phyloP scores from a whole-genome alignment of 2,329 filamentous ascomycete species.

The Grosmannia penicillata region DNA sequence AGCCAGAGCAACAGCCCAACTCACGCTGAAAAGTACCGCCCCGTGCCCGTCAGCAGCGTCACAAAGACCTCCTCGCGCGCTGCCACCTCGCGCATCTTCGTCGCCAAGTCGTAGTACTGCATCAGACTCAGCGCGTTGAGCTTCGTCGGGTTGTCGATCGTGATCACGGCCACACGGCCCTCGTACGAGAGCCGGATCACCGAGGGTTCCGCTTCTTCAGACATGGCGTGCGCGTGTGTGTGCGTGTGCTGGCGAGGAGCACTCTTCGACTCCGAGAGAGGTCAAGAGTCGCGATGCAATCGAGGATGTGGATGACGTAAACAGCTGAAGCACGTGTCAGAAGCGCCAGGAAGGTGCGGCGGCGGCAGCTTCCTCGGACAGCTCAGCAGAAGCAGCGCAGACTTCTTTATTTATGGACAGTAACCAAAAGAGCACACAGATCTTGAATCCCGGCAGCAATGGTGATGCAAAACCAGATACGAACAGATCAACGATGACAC shows the following conservation, averaged over 20 bases:
- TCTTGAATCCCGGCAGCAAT: too few species aligned
- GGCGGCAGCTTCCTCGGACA: too few species aligned
- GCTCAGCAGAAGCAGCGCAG: too few species aligned
- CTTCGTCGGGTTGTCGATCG: conserved; percentile 71
- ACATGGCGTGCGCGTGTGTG: conserved; percentile 1
- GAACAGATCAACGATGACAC: too few species aligned
- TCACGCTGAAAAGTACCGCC: conserved; percentile 80
- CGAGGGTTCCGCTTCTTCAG: background rate
- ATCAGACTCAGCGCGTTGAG: conserved; percentile 65
- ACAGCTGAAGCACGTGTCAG: conserved; percentile 8
- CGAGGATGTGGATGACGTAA: conserved; percentile 2
- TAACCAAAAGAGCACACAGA: too few species aligned
- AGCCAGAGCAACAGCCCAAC: conserved; percentile 13
- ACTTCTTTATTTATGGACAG: too few species aligned
- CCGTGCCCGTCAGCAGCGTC: conserved; percentile 71
- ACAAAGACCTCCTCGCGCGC: conserved; percentile 66
- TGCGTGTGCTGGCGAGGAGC: background rate
- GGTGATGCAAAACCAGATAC: too few species aligned
- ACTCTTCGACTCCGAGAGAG: background rate
- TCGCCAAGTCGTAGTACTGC: conserved; percentile 65
- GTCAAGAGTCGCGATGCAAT: background rate
- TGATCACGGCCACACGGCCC: conserved; percentile 67
- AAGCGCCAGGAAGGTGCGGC: too few species aligned
- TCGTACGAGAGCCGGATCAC: conserved; percentile 45
- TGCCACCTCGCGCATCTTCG: conserved; percentile 63